Percentiles rank a stretch among this genome's conserved stretches.
Evolutionary conservation across 495 filamentous ascomycete genomes (phyloP).

Genomic region (Aspergillus incahuasiensis): DNA sequence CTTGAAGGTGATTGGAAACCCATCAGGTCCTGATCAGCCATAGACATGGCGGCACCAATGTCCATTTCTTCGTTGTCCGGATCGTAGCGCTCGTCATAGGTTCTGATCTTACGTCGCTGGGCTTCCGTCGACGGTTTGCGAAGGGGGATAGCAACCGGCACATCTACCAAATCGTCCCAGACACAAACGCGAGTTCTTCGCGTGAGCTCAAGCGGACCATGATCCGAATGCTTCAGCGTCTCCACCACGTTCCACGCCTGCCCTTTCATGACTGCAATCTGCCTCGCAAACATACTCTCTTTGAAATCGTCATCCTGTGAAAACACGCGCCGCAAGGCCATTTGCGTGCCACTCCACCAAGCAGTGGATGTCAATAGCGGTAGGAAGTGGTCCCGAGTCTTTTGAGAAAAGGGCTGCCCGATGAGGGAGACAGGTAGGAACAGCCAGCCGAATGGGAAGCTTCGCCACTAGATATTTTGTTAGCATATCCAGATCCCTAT

Average conservation of each 20-base stretch:
- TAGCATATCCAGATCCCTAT: conserved; percentile 10
- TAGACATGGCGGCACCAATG: conserved; percentile 69
- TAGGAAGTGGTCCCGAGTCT: conserved; percentile 88
- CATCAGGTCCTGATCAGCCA: conserved; percentile 68
- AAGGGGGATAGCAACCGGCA: conserved; percentile 89
- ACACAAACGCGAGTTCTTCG: conserved; percentile 86
- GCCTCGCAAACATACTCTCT: conserved; percentile 93
- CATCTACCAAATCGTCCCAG: conserved; percentile 96
- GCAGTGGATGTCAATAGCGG: conserved; percentile 86
- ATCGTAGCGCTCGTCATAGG: conserved; percentile 29
- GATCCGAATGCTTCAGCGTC: conserved; percentile 85
- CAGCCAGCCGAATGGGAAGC: conserved; percentile 97
- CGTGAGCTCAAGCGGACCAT: conserved; percentile 90
- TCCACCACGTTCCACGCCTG: conserved; percentile 99
- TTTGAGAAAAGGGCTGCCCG: conserved; percentile 90
- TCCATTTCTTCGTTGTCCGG: conserved; percentile 81
- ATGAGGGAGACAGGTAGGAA: conserved; percentile 96
- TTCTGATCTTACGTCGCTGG: conserved; percentile 53
- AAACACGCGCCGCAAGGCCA: conserved; percentile 77
- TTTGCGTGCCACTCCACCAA: conserved; percentile 96
- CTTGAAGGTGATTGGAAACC: conserved; percentile 56
- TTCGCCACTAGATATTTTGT: conserved; percentile 57
- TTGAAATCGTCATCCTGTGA: conserved; percentile 92
- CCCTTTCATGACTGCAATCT: conserved; percentile 98
- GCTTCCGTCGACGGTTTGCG: conserved; percentile 71